phyloP scores from a whole-genome alignment of 2,329 filamentous ascomycete species.

The Fusarium denticulatum region DNA sequence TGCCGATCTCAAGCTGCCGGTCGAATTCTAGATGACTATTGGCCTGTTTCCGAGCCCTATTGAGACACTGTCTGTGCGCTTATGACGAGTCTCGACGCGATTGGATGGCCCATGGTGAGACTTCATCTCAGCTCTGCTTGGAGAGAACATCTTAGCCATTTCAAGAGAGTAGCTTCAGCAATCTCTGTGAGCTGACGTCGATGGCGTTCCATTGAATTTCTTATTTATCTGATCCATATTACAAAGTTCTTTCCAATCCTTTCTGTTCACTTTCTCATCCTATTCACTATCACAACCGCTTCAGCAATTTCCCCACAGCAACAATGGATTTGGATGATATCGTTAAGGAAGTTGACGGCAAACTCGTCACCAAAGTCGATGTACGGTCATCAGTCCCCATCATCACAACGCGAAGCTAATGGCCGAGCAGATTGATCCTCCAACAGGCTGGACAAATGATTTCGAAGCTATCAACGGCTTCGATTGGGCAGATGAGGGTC shows the following conservation, averaged over 20 bases:
- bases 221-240: background rate
- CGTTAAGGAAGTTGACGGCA: background rate
- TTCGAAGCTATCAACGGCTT: background rate
- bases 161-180: too few relatives aligned
- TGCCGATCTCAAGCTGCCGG: background rate
- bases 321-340: background rate
- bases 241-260: background rate
- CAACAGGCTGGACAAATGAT: background rate
- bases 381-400: background rate
- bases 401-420: rapidly evolving
- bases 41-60: background rate
- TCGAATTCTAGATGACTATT: background rate
- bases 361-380: background rate
- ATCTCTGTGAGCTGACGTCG: background rate
- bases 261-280: background rate
- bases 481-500: background rate
- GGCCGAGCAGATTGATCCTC: background rate
- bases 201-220: background rate
- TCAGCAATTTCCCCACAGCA: too few relatives aligned
- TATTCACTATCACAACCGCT: background rate
- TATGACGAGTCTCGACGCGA: background rate
- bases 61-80: background rate
- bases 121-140: background rate
- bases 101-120: background rate
- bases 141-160: background rate